phyloP scores from a whole-genome alignment of 345 rosid genomes.

The Aquilaria sinensis region DNA sequence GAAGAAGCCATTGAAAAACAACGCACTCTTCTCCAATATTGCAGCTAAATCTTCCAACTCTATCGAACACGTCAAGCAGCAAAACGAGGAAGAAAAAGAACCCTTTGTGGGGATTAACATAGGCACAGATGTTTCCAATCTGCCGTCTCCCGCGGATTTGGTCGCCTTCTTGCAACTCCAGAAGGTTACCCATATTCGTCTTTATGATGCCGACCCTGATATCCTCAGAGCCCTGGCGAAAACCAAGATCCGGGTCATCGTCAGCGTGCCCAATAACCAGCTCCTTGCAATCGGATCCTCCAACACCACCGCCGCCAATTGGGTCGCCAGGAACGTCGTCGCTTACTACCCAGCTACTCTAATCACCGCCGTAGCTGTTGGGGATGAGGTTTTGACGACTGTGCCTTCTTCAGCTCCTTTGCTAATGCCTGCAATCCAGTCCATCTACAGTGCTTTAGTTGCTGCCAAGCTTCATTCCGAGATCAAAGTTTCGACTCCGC shows the following conservation, averaged over 20 bases:
- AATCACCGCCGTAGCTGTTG: conserved; percentile 68
- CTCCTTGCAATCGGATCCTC: conserved; percentile 84
- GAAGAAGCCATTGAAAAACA: neutral
- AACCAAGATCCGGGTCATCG: conserved; percentile 77
- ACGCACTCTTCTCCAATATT: neutral
- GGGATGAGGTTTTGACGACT: conserved; percentile 67
- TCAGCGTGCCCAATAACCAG: conserved; percentile 87
- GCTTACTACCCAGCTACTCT: conserved; percentile 68
- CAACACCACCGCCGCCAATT: conserved; percentile 68
- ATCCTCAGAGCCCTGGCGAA: conserved; percentile 65
- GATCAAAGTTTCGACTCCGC: conserved; percentile 84
- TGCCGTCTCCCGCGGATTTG: conserved; percentile 40
- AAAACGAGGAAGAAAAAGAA: conserved; percentile 40
- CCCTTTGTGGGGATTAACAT: conserved; percentile 76
- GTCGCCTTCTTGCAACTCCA: conserved; percentile 60
- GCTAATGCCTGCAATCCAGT: conserved; percentile 69
- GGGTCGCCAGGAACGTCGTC: conserved; percentile 70
- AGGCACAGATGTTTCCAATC: conserved; percentile 63
- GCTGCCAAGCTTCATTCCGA: conserved; percentile 74
- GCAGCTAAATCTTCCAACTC: conserved; percentile 27
- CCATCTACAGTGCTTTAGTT: conserved; percentile 69
- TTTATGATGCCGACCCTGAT: conserved; percentile 74
- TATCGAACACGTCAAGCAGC: conserved; percentile 16
- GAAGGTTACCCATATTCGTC: conserved; percentile 61
- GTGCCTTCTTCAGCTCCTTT: conserved; percentile 73